Evolutionary conservation across 1,284 basidiomycete species (phyloP).

Genomic region (Rhodotorula sp.): DNA sequence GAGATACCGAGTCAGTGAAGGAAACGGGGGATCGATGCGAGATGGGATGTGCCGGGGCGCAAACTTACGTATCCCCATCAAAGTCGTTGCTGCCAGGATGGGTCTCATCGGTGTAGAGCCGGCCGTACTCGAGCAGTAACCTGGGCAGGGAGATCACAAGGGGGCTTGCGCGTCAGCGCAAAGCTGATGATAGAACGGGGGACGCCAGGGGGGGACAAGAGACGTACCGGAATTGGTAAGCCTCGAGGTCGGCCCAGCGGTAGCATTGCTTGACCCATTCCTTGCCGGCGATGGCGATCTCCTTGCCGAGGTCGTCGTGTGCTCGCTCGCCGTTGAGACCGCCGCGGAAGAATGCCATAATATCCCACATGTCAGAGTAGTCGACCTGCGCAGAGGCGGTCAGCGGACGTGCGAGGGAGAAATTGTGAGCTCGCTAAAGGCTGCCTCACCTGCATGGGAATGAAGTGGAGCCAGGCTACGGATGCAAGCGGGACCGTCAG

Average conservation of each 20-base stretch:
- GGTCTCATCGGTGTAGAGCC: conserved; percentile 42
- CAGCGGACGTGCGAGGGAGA: too few species aligned
- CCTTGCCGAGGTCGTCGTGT: conserved; percentile 43
- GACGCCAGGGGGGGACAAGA: too few species aligned
- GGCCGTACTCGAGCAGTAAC: conserved; percentile 41
- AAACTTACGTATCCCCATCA: conserved; percentile 32
- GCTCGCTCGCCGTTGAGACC: conserved; percentile 36
- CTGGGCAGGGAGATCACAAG: conserved; percentile 11
- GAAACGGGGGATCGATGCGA: not conserved
- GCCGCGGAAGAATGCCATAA: conserved; percentile 61
- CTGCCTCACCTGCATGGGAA: conserved; percentile 50
- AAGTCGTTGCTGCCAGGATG: conserved; percentile 41
- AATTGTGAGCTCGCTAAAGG: too few species aligned
- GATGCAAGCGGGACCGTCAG: not conserved
- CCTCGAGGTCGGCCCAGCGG: conserved; percentile 40
- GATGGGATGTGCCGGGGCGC: too few species aligned
- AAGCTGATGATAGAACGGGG: not conserved
- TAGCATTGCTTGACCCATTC: conserved; percentile 42
- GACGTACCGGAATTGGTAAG: conserved; percentile 39
- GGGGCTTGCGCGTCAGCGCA: too few species aligned
- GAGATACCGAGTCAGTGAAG: not conserved
- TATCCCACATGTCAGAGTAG: conserved; percentile 56
- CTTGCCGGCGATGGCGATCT: conserved; percentile 43
- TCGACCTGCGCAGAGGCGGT: conserved; percentile 45
- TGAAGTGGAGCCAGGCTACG: conserved; percentile 41